These are phyloP conservation scores for Fusarium avenaceum DNA, from an alignment of 2,329 filamentous ascomycete genomes.

Conservation along the genomic window DNA sequence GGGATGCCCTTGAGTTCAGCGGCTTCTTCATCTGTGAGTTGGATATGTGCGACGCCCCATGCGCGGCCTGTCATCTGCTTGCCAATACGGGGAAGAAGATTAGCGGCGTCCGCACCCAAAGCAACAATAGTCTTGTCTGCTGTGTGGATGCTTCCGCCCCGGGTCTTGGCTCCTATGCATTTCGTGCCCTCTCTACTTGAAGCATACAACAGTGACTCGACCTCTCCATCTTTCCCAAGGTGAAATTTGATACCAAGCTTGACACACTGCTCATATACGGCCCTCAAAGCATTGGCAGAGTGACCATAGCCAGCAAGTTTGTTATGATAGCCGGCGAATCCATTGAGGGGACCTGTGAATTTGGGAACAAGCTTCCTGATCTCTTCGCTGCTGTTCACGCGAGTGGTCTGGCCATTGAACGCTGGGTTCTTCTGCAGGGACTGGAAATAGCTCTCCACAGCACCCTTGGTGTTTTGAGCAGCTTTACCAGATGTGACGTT, in stretches of 20 bases:
- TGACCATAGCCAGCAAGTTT: conserved; percentile 34
- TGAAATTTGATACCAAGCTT: conserved; percentile 30
- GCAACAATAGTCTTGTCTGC: conserved; percentile 33
- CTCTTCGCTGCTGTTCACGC: conserved; percentile 17
- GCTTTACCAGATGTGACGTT: conserved; percentile 34
- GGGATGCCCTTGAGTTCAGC: conserved; percentile 25
- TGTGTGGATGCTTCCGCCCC: conserved; percentile 11
- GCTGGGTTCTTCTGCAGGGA: conserved; percentile 30
- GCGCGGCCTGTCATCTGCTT: conserved; percentile 35
- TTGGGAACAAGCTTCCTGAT: conserved; percentile 30
- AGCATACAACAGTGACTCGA: conserved; percentile 23
- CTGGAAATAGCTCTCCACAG: conserved; percentile 28
- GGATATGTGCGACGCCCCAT: conserved; percentile 34
- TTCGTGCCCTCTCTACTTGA: conserved; percentile 25
- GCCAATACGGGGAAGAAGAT: conserved; percentile 22
- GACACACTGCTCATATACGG: conserved; percentile 27
- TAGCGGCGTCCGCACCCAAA: conserved; percentile 21
- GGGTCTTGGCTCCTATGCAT: conserved; percentile 26
- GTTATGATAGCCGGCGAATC: conserved; percentile 31
- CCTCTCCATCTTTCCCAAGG: conserved; percentile 26
- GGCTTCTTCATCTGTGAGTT: conserved; percentile 30
- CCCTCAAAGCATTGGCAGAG: conserved; percentile 28
- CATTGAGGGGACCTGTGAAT: conserved; percentile 16
- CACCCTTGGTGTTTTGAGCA: conserved; percentile 22
- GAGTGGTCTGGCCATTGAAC: conserved; percentile 23